Base-by-base conservation (phyloP, 176 grass and related monocot species). In the Pontederia paniculata region DNA sequence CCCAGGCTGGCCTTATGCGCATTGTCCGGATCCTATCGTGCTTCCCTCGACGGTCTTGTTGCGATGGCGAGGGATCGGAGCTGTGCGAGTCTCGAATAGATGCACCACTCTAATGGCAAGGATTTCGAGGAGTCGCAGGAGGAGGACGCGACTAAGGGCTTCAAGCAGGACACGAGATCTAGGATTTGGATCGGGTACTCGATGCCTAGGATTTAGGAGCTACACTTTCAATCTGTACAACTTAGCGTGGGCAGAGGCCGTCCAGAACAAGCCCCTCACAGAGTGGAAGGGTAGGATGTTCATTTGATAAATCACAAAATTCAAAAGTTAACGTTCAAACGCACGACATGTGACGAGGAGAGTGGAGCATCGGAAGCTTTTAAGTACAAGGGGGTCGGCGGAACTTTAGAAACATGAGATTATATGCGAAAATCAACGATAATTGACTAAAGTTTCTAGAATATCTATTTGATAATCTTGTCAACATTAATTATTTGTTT, bases 231-330 rank as follows among this genome's bases (percentile, higher is more conserved):
- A 74, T 22, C 77, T 98, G 49, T 82, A 84, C 59, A 88, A 72
- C 65, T 91, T 84, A 18, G 86, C 86, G 2, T 88, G 93, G 93
- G 72, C 80, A 43, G 86, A 84, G 74, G 86, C 93, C 17, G 93
- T 98, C 65, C 86, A 88, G 73, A 91, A 90, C 37, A 98, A 91
- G 69, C 93, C 83, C 16, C 65, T 98, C 2, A 80, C 81, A 46
- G 45, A 60, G 49, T n/a, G n/a, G n/a, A n/a, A n/a, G n/a, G n/a
- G n/a, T n/a, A n/a, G n/a, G n/a, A n/a, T n/a, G n/a, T n/a, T n/a
- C n/a, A n/a, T n/a, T n/a, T n/a, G n/a, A n/a, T n/a, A n/a, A n/a
- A n/a, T n/a, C n/a, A n/a, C n/a, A n/a, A n/a, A n/a, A n/a, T n/a
- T n/a, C n/a, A n/a, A n/a, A n/a, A n/a, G n/a, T n/a, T n/a, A n/a